Evolutionary conservation across 352 stramenopile genomes (phyloP), one percentile per base, ranked within the genome.

Genomic region (Pythium guiyangense): DNA sequence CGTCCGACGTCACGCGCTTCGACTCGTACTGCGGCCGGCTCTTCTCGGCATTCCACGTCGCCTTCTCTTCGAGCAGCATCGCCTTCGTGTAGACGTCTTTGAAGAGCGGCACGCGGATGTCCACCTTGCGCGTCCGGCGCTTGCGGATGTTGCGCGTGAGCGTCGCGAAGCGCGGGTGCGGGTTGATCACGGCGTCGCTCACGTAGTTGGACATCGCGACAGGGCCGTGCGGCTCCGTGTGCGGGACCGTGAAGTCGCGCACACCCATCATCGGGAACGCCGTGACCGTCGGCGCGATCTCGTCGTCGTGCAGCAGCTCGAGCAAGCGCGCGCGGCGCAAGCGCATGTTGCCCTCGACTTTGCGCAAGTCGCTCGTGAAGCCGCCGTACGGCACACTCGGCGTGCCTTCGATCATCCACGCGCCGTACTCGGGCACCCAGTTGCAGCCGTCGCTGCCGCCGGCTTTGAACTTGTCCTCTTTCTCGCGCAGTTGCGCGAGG

Each of bases 321-420:
- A 99, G 70, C 29, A 99, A 81, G 2, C 97, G 83, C 60, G 96
- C 94, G 31, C 98, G 83, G 17, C 98, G 89, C 43, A 99, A 69
- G 2, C 96, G 86, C 97, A 99, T 99, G 68, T 99, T 99, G 34
- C 72, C 71, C 73, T 99, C 97, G 4, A 99, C 97, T 54, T 97
- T 92, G 57, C 93, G 79, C 45, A 99, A 71, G 66, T 98, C 95
- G 46, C 74, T 92, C 14, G 93, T 96, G 62, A 98, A 98, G 54
- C 95, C 94, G 43, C 84, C 90, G 68, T 99, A 99, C 0, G 97
- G 96, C 35, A 75, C 78, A 52, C 62, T 86, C 17, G 97, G 96
- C 52, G 97, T 99, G 46, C 95, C 93, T 79, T 99, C 98, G 22
- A 99, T 94, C 97, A 99, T 99, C 97, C 97, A 99, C 14, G 90